phyloP scores from a whole-genome alignment of 75 land plant genomes.

The Cupressus sempervirens region DNA sequence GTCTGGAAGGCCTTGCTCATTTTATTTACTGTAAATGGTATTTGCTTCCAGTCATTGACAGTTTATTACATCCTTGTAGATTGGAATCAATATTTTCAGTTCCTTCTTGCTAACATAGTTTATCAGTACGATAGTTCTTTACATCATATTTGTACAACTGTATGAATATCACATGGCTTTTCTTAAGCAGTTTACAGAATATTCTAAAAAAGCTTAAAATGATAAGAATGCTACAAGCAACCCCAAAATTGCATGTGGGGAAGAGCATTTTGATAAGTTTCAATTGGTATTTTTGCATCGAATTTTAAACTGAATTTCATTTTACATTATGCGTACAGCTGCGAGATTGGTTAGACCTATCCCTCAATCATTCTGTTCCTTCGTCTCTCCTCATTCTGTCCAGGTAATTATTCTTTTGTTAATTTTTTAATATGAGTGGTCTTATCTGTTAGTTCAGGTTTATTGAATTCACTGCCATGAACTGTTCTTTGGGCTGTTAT shows the following conservation, averaged over 20 bases:
- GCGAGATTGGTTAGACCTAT: constrained; percentile 94
- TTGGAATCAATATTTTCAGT: too few species aligned
- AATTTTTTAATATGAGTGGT: not conserved
- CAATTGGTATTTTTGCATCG: not conserved
- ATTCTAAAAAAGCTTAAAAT: not conserved
- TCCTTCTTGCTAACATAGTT: too few species aligned
- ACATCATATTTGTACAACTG: not conserved
- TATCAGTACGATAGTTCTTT: not conserved
- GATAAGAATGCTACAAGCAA: not conserved
- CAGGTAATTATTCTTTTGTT: constrained; percentile 38
- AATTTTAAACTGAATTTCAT: not conserved
- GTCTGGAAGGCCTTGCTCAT: too few species aligned
- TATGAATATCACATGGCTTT: not conserved
- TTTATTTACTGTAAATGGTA: too few species aligned
- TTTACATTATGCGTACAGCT: constrained; percentile 38
- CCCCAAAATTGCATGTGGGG: not conserved
- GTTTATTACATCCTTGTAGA: too few species aligned
- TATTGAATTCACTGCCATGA: not conserved
- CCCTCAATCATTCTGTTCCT: constrained; percentile 87
- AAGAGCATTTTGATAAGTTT: not conserved
- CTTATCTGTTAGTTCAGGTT: not conserved
- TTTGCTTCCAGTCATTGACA: too few species aligned
- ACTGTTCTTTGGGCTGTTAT: not conserved
- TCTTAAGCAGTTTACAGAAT: not conserved
- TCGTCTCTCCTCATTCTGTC: constrained; percentile 96